Evolutionary conservation across 2,329 filamentous ascomycete species (phyloP).

Genomic region (Fusarium burgessii): DNA sequence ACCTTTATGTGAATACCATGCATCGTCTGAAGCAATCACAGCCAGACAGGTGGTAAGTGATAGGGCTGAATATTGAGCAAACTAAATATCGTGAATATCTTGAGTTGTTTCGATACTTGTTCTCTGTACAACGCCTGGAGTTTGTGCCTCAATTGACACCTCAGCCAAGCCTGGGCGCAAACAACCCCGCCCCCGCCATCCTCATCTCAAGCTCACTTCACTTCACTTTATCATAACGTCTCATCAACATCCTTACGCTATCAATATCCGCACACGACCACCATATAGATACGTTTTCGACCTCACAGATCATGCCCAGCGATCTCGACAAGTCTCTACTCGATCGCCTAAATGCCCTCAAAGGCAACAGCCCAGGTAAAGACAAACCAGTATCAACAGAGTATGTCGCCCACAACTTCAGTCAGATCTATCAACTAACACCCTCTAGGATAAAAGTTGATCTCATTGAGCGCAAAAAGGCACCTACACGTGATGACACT

Average conservation of each 20-base stretch:
- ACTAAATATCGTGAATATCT: background rate
- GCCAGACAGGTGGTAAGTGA: background rate
- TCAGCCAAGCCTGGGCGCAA: slow-evolving; percentile 17
- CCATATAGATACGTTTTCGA: background rate
- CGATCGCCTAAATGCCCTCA: slow-evolving; percentile 66
- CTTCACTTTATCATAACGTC: slow-evolving; percentile 2
- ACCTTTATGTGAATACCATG: too few relatives aligned
- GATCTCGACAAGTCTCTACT: slow-evolving; percentile 62
- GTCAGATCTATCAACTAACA: slow-evolving; percentile 8
- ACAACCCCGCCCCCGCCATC: slow-evolving; percentile 36
- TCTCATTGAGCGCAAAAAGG: slow-evolving; percentile 57
- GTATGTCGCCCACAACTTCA: slow-evolving; percentile 50
- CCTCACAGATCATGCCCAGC: slow-evolving; percentile 46
- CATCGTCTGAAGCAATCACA: background rate
- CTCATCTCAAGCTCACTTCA: slow-evolving; percentile 11
- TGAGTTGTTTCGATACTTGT: background rate
- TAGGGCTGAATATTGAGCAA: background rate
- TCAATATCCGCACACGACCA: background rate
- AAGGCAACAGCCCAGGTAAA: slow-evolving; percentile 52
- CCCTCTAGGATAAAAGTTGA: slow-evolving; percentile 47
- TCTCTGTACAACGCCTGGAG: background rate
- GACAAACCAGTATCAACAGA: slow-evolving; percentile 53
- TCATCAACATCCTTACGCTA: slow-evolving; percentile 1
- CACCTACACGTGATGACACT: slow-evolving; percentile 62
- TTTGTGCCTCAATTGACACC: background rate